Percentiles rank a stretch among this genome's conserved stretches.
phyloP scores from a whole-genome alignment of 768 basidiomycete genomes.

The Termitomyces sp. region DNA sequence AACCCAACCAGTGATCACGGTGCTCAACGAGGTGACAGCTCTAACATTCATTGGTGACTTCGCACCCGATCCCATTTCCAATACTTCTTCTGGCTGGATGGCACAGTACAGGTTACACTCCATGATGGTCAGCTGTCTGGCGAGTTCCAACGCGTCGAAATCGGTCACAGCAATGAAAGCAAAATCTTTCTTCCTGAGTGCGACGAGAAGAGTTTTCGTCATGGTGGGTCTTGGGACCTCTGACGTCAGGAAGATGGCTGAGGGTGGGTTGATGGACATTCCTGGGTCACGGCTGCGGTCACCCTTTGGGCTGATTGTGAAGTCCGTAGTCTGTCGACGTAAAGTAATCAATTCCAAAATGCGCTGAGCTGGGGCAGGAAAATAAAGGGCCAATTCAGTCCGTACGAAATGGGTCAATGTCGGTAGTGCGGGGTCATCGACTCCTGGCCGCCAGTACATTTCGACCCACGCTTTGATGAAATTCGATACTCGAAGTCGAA shows the following conservation, averaged over 20 bases:
- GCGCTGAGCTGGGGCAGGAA: conserved; percentile 64
- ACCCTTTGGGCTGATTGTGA: conserved; percentile 48
- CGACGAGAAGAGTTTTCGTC: conserved; percentile 67
- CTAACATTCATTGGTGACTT: conserved; percentile 66
- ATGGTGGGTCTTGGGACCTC: conserved; percentile 87
- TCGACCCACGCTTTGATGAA: conserved; percentile 95
- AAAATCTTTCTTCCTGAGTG: conserved; percentile 64
- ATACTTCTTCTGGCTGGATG: conserved; percentile 83
- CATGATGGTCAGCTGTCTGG: conserved; percentile 91
- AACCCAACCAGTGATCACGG: conserved; percentile 92
- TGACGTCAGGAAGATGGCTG: conserved; percentile 33
- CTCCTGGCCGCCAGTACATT: conserved; percentile 74
- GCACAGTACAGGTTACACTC: conserved; percentile 84
- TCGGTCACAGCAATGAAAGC: conserved; percentile 70
- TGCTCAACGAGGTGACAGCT: conserved; percentile 84
- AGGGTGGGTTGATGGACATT: conserved; percentile 63
- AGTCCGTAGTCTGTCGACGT: conserved; percentile 43
- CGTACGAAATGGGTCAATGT: conserved; percentile 54
- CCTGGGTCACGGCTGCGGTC: conserved; percentile 72
- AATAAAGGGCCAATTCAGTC: conserved; percentile 55
- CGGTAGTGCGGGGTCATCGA: conserved; percentile 63
- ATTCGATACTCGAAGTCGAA: conserved; percentile 87
- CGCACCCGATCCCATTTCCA: conserved; percentile 73
- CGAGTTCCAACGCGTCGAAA: conserved; percentile 88
- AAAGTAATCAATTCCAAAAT: conserved; percentile 63